Percentiles rank a stretch among this genome's conserved stretches.
Evolutionary conservation across 306 rosid species (phyloP).

Genomic region (Prunus mume): DNA sequence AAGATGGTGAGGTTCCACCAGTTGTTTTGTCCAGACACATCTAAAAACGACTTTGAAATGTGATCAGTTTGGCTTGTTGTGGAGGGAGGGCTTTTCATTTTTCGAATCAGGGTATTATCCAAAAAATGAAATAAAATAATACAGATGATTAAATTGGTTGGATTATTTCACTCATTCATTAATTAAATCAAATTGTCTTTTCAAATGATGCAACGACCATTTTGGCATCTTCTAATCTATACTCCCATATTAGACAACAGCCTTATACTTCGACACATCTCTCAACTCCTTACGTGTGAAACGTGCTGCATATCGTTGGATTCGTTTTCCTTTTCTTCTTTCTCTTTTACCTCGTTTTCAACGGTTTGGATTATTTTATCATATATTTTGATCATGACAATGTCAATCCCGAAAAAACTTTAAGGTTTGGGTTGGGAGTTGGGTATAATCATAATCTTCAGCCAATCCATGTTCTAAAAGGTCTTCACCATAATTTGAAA

Average conservation of each 20-base stretch:
- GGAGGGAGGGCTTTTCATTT: not conserved
- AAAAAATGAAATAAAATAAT: not conserved
- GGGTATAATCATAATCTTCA: not conserved
- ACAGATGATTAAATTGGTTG: not conserved
- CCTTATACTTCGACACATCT: too few relatives aligned
- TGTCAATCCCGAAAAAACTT: not conserved
- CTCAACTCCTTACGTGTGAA: not conserved
- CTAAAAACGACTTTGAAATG: not conserved
- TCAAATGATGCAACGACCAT: not conserved
- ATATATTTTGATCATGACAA: not conserved
- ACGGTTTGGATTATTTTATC: not conserved
- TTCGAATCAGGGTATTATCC: not conserved
- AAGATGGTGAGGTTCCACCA: not conserved
- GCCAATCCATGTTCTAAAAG: not conserved
- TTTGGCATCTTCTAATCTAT: not conserved
- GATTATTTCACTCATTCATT: not conserved
- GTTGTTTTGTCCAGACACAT: too few relatives aligned
- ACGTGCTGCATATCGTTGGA: not conserved
- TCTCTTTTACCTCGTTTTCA: not conserved
- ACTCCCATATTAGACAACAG: not conserved
- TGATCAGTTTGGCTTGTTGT: not conserved
- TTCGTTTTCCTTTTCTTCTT: not conserved
- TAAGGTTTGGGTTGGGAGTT: not conserved
- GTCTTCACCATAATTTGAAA: not conserved
- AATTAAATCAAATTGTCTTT: not conserved